Conservation (phyloP, 352 stramenopile species). For the Poterioochromonas sp. region DNA sequence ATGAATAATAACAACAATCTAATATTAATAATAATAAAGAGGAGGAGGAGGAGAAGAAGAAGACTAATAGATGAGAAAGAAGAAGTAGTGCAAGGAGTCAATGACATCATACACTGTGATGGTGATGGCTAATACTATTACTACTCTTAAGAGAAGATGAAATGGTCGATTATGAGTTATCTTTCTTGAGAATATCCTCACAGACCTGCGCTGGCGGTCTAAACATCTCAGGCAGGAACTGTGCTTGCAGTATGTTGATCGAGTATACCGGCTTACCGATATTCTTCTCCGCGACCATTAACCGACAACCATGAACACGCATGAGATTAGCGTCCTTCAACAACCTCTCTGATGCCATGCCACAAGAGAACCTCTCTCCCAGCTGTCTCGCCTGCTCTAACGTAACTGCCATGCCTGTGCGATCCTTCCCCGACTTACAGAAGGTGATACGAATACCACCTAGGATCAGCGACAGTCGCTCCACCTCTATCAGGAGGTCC, state of each 20-base stretch:
- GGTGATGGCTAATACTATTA: no score
- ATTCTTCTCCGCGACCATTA: conserved; percentile 82
- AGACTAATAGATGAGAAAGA: no score
- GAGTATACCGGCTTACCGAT: conserved; percentile 77
- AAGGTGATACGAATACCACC: conserved; percentile 76
- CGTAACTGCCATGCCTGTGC: conserved; percentile 82
- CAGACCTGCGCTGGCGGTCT: conserved; percentile 72
- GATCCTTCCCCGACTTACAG: conserved; percentile 83
- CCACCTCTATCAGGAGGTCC: conserved; percentile 43
- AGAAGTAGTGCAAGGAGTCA: no score
- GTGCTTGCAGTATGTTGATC: conserved; percentile 82
- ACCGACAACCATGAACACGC: conserved; percentile 72
- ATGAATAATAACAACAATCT: no score
- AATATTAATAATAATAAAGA: no score
- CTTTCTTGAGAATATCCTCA: conserved; percentile 70
- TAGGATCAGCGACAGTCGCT: conserved; percentile 48
- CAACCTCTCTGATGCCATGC: conserved; percentile 6
- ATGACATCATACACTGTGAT: no score
- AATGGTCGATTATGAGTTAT: conserved; percentile 18
- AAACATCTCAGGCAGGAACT: conserved; percentile 77
- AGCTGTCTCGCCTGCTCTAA: conserved; percentile 73
- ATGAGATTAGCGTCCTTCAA: conserved; percentile 61
- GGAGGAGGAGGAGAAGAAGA: no score
- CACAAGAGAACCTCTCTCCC: conserved; percentile 26
- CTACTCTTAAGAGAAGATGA: no score